Percentiles rank a stretch among this genome's conserved stretches.
Evolutionary conservation across 2,329 filamentous ascomycete genomes (phyloP).

Genomic region (Cytospora paraplurivora): DNA sequence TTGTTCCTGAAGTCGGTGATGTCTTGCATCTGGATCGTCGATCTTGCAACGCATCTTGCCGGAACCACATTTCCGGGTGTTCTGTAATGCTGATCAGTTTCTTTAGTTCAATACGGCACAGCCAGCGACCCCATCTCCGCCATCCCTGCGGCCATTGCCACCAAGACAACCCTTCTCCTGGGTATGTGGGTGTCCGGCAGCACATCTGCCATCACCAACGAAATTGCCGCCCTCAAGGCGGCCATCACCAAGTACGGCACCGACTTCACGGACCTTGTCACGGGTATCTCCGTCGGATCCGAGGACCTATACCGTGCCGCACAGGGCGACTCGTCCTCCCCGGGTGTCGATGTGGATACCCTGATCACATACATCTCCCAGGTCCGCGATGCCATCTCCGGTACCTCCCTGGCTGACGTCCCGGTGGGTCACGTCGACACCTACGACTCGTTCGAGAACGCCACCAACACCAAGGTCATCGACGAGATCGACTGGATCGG

Average conservation of each 20-base stretch:
- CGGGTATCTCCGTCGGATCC: slow-evolving; percentile 66
- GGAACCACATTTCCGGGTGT: background rate
- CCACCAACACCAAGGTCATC: slow-evolving; percentile 61
- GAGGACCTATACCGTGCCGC: slow-evolving; percentile 68
- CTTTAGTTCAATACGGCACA: slow-evolving; percentile 60
- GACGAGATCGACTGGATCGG: slow-evolving; percentile 66
- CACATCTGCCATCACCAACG: slow-evolving; percentile 55
- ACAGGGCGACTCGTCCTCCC: slow-evolving; percentile 56
- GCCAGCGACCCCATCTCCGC: slow-evolving; percentile 76
- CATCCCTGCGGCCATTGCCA: slow-evolving; percentile 69
- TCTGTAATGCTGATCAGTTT: background rate
- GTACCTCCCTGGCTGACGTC: slow-evolving; percentile 40
- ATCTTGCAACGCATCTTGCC: slow-evolving; percentile 4
- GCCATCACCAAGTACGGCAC: slow-evolving; percentile 57
- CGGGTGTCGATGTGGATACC: slow-evolving; percentile 59
- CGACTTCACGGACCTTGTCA: slow-evolving; percentile 57
- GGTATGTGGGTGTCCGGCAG: slow-evolving; percentile 67
- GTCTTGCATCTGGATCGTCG: slow-evolving; percentile 4
- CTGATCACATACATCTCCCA: slow-evolving; percentile 65
- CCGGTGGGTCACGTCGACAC: slow-evolving; percentile 70
- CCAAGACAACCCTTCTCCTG: slow-evolving; percentile 60
- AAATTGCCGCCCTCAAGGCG: slow-evolving; percentile 61
- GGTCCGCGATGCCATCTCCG: slow-evolving; percentile 50
- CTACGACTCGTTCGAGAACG: slow-evolving; percentile 64
- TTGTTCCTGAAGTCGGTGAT: slow-evolving; percentile 6